Percentiles rank a stretch among this genome's conserved stretches.
These are phyloP conservation scores for Neostapfia colusana DNA, from an alignment of 176 grass and related monocot genomes.

Conservation along the genomic window DNA sequence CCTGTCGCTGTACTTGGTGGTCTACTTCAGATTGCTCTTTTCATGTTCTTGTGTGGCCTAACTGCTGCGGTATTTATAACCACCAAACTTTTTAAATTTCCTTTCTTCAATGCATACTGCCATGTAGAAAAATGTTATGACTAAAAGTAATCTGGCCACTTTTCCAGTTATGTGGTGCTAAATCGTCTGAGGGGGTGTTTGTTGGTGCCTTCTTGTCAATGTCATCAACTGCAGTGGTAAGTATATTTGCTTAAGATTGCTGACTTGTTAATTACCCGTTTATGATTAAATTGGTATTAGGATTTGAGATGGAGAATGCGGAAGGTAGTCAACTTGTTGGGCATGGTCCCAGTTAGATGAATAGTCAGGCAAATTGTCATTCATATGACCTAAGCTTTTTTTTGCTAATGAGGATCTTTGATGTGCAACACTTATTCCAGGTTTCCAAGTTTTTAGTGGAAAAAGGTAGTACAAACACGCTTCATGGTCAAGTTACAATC, in stretches of 20 bases:
- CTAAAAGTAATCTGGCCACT: conserved; percentile 29
- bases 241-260: conserved; percentile 35
- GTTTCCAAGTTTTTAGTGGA: conserved; percentile 93
- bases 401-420: conserved; percentile 21
- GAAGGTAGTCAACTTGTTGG: background rate
- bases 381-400: conserved; percentile 3
- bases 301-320: conserved; percentile 18
- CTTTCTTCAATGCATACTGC: conserved; percentile 27
- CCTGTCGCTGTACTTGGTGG: conserved; percentile 90
- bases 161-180: conserved; percentile 82
- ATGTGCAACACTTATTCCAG: conserved; percentile 42
- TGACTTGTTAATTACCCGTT: conserved; percentile 10
- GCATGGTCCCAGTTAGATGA: background rate
- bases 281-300: background rate
- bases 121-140: conserved; percentile 1
- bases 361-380: background rate
- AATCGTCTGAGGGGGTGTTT: conserved; percentile 89
- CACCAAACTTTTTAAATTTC: background rate
- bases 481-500: conserved; percentile 98
- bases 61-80: conserved; percentile 74
- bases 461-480: conserved; percentile 81
- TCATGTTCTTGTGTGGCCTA: conserved; percentile 97
- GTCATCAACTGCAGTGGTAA: conserved; percentile 99
- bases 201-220: conserved; percentile 98
- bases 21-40: conserved; percentile 93